phyloP scores from a whole-genome alignment of 306 rosid species.

The Pyrus betulifolia region DNA sequence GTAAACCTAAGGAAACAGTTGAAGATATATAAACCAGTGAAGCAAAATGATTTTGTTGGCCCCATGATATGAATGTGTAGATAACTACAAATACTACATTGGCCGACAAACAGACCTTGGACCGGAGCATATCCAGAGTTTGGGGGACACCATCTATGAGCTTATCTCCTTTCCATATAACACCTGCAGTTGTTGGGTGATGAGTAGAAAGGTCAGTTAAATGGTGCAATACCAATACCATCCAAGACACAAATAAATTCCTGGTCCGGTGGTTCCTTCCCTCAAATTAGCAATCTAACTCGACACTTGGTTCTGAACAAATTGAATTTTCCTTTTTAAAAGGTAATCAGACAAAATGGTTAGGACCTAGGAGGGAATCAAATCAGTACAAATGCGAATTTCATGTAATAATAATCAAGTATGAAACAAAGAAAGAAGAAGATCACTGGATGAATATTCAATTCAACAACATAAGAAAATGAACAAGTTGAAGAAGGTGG shows the following conservation, averaged over 20 bases:
- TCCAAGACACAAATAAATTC: not conserved
- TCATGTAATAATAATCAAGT: not conserved
- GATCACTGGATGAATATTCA: not conserved
- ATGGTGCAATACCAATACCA: not conserved
- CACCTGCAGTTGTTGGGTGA: slow-evolving; percentile 47
- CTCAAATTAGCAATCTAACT: too few relatives aligned
- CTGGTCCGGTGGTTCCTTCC: too few relatives aligned
- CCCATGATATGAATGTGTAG: not conserved
- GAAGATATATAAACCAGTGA: too few relatives aligned
- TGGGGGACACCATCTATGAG: slow-evolving; percentile 92
- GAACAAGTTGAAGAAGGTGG: not conserved
- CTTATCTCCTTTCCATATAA: slow-evolving; percentile 98
- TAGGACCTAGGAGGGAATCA: not conserved
- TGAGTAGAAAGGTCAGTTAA: not conserved
- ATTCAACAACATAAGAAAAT: not conserved
- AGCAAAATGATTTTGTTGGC: not conserved
- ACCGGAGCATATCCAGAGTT: slow-evolving; percentile 86
- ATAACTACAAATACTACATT: slow-evolving; percentile 7
- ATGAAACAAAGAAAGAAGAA: not conserved
- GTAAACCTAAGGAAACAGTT: not conserved
- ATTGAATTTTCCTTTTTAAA: not conserved
- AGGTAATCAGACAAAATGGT: not conserved
- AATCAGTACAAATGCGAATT: not conserved
- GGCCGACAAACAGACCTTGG: slow-evolving; percentile 56
- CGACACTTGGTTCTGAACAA: not conserved